A percentile compares a stretch with the other conserved stretches of the same genome.
These are phyloP conservation scores for Strobilomyces echinocephalus DNA, from an alignment of 768 basidiomycete genomes.

Conservation along the genomic window DNA sequence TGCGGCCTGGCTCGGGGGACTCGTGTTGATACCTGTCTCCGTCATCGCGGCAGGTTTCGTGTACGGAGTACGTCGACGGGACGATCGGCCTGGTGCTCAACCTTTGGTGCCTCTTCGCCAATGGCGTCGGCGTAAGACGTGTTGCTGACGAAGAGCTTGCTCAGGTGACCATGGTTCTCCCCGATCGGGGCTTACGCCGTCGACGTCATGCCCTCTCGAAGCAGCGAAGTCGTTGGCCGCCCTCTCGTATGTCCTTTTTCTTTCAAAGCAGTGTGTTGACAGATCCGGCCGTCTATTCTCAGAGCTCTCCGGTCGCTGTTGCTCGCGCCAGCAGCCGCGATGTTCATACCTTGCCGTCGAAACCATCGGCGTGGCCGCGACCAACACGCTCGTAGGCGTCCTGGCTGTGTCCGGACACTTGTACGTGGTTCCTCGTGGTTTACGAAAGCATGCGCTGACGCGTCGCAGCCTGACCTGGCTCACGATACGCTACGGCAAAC, in stretches of 20 bases:
- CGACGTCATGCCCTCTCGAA: conserved; percentile 55
- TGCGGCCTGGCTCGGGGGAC: conserved; percentile 43
- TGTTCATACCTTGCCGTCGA: conserved; percentile 44
- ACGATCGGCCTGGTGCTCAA: conserved; percentile 45
- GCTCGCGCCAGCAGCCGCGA: conserved; percentile 11
- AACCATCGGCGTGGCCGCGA: conserved; percentile 45
- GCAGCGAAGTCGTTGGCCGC: conserved; percentile 63
- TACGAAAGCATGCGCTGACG: background rate
- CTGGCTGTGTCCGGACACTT: conserved; percentile 47
- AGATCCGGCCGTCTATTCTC: background rate
- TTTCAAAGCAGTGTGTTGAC: background rate
- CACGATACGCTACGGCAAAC: conserved; percentile 50
- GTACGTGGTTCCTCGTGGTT: conserved; percentile 36
- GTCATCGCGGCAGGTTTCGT: conserved; percentile 45
- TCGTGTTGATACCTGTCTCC: conserved; percentile 50
- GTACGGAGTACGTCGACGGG: conserved; percentile 48
- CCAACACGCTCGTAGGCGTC: conserved; percentile 44
- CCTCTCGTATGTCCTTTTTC: conserved; percentile 38
- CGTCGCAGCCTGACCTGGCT: conserved; percentile 43
- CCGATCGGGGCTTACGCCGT: conserved; percentile 55
- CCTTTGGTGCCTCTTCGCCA: conserved; percentile 54
- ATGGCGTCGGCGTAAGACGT: conserved; percentile 54
- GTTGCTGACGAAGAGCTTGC: background rate
- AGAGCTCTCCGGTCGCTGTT: conserved; percentile 27
- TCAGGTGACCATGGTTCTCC: conserved; percentile 52